These are phyloP conservation scores for Melanopsichium pennsylvanicum DNA, from an alignment of 1,284 basidiomycete species.

Conservation along the genomic window DNA sequence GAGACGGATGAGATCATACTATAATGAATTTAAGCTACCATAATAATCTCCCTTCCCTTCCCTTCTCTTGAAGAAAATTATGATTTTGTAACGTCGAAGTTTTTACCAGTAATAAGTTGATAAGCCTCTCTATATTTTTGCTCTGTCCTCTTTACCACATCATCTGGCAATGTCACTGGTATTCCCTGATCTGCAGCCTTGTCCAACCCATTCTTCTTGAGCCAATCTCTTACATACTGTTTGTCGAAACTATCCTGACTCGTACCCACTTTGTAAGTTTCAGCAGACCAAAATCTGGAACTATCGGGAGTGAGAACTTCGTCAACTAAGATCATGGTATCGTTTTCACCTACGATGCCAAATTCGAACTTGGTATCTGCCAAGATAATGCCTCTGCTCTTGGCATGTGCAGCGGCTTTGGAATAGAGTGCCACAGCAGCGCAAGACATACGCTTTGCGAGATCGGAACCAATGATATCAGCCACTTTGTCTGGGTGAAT, in stretches of 20 bases:
- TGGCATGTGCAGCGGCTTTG: constrained; percentile 80
- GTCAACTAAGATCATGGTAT: constrained; percentile 90
- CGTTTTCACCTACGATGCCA: constrained; percentile 70
- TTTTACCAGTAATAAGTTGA: constrained; percentile 55
- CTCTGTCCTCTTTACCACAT: constrained; percentile 57
- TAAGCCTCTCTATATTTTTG: constrained; percentile 63
- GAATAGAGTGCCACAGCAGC: constrained; percentile 77
- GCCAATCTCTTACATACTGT: constrained; percentile 92
- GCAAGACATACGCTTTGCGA: constrained; percentile 73
- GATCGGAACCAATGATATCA: constrained; percentile 65
- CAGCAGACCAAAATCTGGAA: constrained; percentile 91
- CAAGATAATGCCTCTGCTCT: constrained; percentile 83
- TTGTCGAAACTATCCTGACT: constrained; percentile 94
- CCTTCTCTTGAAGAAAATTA: too few relatives aligned
- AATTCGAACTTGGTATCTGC: constrained; percentile 95
- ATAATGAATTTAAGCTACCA: too few relatives aligned
- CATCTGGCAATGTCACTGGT: constrained; percentile 55
- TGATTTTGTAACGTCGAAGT: too few relatives aligned
- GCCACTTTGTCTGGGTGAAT: constrained; percentile 81
- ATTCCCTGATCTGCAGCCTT: constrained; percentile 55
- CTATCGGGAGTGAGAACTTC: constrained; percentile 97
- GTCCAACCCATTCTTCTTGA: constrained; percentile 56
- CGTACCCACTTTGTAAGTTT: constrained; percentile 77
- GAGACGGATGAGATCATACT: too few relatives aligned
- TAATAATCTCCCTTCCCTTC: too few relatives aligned